Conservation (phyloP, 805 yeast species). For the Cyberlindnera nakhonratchasimensis region DNA sequence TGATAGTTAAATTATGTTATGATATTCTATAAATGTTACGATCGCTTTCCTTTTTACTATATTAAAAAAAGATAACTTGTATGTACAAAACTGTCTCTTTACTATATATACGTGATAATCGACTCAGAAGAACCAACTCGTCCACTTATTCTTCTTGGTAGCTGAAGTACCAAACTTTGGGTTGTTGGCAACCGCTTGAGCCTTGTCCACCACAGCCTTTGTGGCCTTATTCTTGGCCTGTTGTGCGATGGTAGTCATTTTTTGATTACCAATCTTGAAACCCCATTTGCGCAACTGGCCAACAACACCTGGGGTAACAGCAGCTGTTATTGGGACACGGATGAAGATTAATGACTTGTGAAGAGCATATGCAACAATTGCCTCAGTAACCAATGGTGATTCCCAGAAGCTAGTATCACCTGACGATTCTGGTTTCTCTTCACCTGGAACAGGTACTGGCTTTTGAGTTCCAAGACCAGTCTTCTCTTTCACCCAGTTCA, state of each 20-base stretch:
- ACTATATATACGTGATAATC: background rate
- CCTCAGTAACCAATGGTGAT: slow-evolving; percentile 67
- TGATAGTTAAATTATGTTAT: no score
- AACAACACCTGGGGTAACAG: slow-evolving; percentile 82
- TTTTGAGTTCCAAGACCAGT: slow-evolving; percentile 51
- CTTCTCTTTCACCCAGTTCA: slow-evolving; percentile 37
- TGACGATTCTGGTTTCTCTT: slow-evolving; percentile 5
- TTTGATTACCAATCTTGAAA: slow-evolving; percentile 62
- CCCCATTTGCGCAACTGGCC: slow-evolving; percentile 68
- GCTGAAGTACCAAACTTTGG: slow-evolving; percentile 54
- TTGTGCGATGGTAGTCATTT: slow-evolving; percentile 40
- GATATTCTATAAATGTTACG: slow-evolving; percentile 3
- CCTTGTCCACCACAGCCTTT: slow-evolving; percentile 25
- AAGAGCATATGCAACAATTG: slow-evolving; percentile 86
- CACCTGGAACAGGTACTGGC: slow-evolving; percentile 21
- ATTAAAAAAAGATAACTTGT: background rate
- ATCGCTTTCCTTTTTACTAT: background rate
- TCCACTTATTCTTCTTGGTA: slow-evolving; percentile 52
- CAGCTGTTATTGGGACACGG: slow-evolving; percentile 87
- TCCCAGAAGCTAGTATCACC: slow-evolving; percentile 25
- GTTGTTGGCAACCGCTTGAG: slow-evolving; percentile 39
- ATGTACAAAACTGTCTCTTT: no score
- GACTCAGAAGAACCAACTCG: slow-evolving; percentile 51
- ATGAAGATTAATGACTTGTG: slow-evolving; percentile 85
- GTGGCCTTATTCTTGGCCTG: slow-evolving; percentile 32